Conservation (phyloP, 2,329 filamentous ascomycete species). For the Ceratocystis smalleyi region DNA sequence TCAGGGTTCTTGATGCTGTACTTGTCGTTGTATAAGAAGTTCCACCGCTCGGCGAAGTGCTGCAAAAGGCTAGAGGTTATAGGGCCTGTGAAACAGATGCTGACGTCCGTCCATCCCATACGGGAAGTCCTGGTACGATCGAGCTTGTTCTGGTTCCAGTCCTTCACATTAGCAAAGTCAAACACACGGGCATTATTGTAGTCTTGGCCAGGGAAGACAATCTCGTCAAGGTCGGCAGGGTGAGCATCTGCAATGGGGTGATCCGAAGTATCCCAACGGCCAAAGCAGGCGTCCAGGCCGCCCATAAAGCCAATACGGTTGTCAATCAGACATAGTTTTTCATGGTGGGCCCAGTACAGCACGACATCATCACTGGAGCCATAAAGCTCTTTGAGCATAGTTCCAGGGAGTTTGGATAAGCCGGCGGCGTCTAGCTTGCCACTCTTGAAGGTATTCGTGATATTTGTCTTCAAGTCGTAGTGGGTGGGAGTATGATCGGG, state of each 20-base stretch:
- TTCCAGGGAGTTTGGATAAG: slow-evolving; percentile 50
- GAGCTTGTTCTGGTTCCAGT: slow-evolving; percentile 77
- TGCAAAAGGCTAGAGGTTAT: slow-evolving; percentile 58
- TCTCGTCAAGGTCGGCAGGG: slow-evolving; percentile 57
- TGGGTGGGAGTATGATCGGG: slow-evolving; percentile 72
- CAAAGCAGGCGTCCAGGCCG: slow-evolving; percentile 74
- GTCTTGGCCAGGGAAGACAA: slow-evolving; percentile 78
- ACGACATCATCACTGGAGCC: slow-evolving; percentile 69
- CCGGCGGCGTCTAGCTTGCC: slow-evolving; percentile 35
- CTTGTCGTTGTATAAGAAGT: slow-evolving; percentile 75
- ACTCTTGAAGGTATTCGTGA: slow-evolving; percentile 44
- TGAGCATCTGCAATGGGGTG: slow-evolving; percentile 77
- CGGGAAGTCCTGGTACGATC: slow-evolving; percentile 63
- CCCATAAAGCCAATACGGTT: slow-evolving; percentile 77
- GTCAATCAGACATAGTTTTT: slow-evolving; percentile 77
- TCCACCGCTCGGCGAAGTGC: slow-evolving; percentile 81
- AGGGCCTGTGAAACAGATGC: slow-evolving; percentile 58
- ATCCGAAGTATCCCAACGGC: slow-evolving; percentile 58
- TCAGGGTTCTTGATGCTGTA: slow-evolving; percentile 42
- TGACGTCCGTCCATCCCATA: slow-evolving; percentile 88
- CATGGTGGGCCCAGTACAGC: slow-evolving; percentile 84
- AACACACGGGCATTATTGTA: slow-evolving; percentile 80
- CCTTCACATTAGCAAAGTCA: slow-evolving; percentile 61
- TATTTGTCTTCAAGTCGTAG: slow-evolving; percentile 49
- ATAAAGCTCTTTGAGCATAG: slow-evolving; percentile 64